These are phyloP conservation scores for Suillus americanus DNA, from an alignment of 768 basidiomycete genomes.

Conservation along the genomic window DNA sequence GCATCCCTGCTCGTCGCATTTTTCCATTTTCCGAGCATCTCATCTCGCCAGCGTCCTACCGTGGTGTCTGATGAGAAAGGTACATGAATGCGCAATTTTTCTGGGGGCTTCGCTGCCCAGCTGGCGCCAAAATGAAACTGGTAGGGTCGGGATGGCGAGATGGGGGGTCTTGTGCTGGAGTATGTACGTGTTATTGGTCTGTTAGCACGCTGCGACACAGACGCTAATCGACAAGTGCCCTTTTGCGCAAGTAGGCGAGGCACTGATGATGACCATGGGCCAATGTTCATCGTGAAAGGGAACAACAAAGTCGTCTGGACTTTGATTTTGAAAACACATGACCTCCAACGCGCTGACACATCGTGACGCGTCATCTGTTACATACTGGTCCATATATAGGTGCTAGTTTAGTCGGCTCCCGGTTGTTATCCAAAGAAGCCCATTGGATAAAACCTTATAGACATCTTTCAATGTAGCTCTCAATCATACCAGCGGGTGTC, in stretches of 20 bases:
- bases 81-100: conserved; percentile 30
- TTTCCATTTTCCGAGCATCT: conserved; percentile 51
- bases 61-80: conserved; percentile 60
- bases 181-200: not conserved
- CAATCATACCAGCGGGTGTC: conserved; percentile 70
- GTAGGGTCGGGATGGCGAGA: conserved; percentile 48
- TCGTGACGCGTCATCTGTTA: not conserved
- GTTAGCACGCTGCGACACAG: conserved; percentile 2
- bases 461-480: conserved; percentile 77
- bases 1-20: conserved; percentile 37
- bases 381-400: not conserved
- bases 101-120: conserved; percentile 73
- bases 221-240: not conserved
- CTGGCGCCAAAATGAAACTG: conserved; percentile 75
- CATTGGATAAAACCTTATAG: conserved; percentile 32
- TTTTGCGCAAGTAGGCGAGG: conserved; percentile 10
- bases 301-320: not conserved
- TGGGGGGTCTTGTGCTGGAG: conserved; percentile 17
- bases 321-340: conserved; percentile 20
- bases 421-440: not conserved
- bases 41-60: conserved; percentile 71
- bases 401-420: not conserved
- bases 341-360: conserved; percentile 7
- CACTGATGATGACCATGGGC: conserved; percentile 13
- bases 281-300: not conserved